These are phyloP conservation scores for Boletus tomentosulus DNA, from an alignment of 768 basidiomycete genomes.

Conservation along the genomic window DNA sequence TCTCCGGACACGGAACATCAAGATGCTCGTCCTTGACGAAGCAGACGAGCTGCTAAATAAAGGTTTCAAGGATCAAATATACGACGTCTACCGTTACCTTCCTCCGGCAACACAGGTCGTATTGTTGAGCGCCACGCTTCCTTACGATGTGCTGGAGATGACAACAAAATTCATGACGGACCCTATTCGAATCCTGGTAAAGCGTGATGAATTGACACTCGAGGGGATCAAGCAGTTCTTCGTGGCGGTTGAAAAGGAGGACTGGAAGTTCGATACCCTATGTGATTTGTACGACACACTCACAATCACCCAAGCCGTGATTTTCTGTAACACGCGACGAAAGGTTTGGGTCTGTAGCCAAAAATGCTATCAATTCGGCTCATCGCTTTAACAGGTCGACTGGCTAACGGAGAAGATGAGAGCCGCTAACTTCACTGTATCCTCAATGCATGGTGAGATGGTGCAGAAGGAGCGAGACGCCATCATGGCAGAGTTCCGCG, in stretches of 20 bases:
- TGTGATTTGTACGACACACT: conserved; percentile 98
- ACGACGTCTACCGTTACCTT: conserved; percentile 96
- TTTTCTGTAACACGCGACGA: conserved; percentile 97
- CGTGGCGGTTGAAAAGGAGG: conserved; percentile 98
- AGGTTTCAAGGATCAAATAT: conserved; percentile 99
- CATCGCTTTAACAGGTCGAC: conserved; percentile 60
- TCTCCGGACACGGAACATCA: conserved; percentile 93
- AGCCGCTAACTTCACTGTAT: conserved; percentile 97
- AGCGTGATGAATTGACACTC: conserved; percentile 97
- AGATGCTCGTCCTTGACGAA: conserved; percentile 94
- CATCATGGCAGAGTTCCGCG: conserved; percentile 95
- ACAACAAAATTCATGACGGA: conserved; percentile 99
- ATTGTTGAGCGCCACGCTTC: conserved; percentile 91
- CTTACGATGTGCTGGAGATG: conserved; percentile 97
- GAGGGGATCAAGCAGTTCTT: conserved; percentile 97
- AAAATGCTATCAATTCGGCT: neutral
- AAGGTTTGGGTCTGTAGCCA: conserved; percentile 54
- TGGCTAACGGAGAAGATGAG: conserved; percentile 99
- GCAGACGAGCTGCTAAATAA: conserved; percentile 96
- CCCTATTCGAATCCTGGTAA: conserved; percentile 96
- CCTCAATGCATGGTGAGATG: conserved; percentile 96
- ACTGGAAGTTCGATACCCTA: conserved; percentile 98
- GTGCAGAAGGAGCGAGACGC: conserved; percentile 92
- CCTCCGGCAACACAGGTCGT: conserved; percentile 98
- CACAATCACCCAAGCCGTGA: conserved; percentile 98